These are phyloP conservation scores for Erythrobasidium hasegawianum DNA, from an alignment of 1,284 basidiomycete genomes.

Conservation along the genomic window DNA sequence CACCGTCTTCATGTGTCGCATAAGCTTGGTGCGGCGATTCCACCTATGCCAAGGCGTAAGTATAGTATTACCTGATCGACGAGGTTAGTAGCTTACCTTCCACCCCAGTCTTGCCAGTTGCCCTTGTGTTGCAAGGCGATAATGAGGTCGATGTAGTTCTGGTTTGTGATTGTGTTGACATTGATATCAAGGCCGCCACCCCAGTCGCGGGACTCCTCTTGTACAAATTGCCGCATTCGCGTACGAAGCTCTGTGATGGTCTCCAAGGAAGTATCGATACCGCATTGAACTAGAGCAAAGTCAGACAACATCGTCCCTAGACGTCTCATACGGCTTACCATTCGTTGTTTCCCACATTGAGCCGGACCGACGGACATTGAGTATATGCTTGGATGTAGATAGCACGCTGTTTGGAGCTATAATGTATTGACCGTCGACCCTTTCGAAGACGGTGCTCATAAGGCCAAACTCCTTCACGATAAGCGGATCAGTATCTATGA, in stretches of 20 bases:
- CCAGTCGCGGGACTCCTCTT: slow-evolving; percentile 70
- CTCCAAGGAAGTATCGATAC: slow-evolving; percentile 48
- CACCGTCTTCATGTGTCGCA: slow-evolving; percentile 64
- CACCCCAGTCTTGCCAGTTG: slow-evolving; percentile 35
- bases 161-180: slow-evolving; percentile 47
- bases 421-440: slow-evolving; percentile 71
- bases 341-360: slow-evolving; percentile 71
- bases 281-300: slow-evolving; percentile 28
- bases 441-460: slow-evolving; percentile 72
- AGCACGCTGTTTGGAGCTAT: slow-evolving; percentile 76
- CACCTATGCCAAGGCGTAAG: too few species aligned
- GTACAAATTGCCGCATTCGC: slow-evolving; percentile 61
- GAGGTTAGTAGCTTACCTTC: neutral
- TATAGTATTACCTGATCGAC: too few species aligned
- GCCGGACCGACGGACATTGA: slow-evolving; percentile 51
- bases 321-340: slow-evolving; percentile 55
- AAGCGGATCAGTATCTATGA: slow-evolving; percentile 62
- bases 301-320: neutral
- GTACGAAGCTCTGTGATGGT: slow-evolving; percentile 62
- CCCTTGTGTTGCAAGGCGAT: slow-evolving; percentile 71
- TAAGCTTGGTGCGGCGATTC: slow-evolving; percentile 65
- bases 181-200: slow-evolving; percentile 50
- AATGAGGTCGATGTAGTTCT: slow-evolving; percentile 47
- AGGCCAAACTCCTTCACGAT: slow-evolving; percentile 73
- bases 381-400: slow-evolving; percentile 67